Percentiles rank a stretch among this genome's conserved stretches.
phyloP scores from a whole-genome alignment of 2,329 filamentous ascomycete genomes.

The Leptodontidium sp. region DNA sequence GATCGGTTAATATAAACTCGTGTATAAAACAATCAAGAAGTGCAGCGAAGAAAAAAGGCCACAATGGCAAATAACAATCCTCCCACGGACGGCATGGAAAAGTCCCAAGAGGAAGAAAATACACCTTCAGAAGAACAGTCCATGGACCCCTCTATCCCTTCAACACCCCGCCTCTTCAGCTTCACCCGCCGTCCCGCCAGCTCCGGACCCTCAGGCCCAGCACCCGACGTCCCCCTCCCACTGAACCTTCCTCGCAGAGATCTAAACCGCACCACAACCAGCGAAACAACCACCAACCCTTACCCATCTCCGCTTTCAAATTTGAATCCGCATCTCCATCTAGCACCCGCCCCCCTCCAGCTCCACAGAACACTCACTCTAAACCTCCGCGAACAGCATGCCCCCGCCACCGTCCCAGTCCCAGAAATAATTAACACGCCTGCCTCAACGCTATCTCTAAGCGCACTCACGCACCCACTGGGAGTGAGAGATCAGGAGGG shows the following conservation, averaged over 20 bases:
- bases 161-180: neutral
- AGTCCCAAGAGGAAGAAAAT: neutral
- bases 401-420: neutral
- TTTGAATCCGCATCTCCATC: neutral
- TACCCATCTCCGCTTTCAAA: neutral
- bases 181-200: neutral
- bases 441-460: neutral
- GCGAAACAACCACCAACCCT: neutral
- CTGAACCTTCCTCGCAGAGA: neutral
- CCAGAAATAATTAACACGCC: neutral
- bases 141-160: neutral
- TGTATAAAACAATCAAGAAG: neutral
- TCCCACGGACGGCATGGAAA: neutral
- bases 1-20: neutral
- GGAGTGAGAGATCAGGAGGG: neutral
- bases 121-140: no score
- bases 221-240: neutral
- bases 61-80: neutral
- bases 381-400: neutral
- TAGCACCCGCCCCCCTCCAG: neutral
- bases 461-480: neutral
- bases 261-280: neutral
- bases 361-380: neutral
- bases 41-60: neutral
- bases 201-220: neutral